Evolutionary conservation across 306 rosid species (phyloP).

Genomic region (Trifolium pratense): DNA sequence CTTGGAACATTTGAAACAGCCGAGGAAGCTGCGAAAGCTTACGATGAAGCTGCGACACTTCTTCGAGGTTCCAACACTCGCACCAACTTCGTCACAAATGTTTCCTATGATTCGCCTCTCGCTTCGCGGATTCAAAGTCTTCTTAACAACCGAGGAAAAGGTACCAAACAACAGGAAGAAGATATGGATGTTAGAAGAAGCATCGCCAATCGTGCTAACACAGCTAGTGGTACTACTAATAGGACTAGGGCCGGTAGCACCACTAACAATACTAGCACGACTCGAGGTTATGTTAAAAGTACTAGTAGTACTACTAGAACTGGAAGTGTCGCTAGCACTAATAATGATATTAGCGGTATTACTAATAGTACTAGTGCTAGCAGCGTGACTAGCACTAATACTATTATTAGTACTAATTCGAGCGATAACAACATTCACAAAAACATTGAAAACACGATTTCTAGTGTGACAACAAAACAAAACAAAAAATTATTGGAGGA

Average conservation of each 20-base stretch:
- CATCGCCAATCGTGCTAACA: not conserved
- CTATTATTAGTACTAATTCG: not conserved
- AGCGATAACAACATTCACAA: not conserved
- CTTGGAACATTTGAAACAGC: constrained; percentile 91
- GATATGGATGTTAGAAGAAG: not conserved
- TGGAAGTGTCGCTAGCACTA: not conserved
- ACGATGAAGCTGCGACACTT: constrained; percentile 91
- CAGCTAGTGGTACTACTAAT: not conserved
- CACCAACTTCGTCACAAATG: constrained; percentile 77
- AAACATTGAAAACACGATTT: constrained; percentile 24
- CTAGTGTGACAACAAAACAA: constrained; percentile 23
- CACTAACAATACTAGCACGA: not conserved
- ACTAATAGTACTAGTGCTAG: constrained; percentile 12
- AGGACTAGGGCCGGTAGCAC: too few relatives aligned
- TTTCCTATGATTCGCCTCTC: constrained; percentile 73
- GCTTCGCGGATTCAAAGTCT: constrained; percentile 71
- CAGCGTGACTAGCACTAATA: not conserved
- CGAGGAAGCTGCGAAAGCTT: constrained; percentile 88
- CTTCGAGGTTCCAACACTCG: constrained; percentile 85
- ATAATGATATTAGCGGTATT: not conserved
- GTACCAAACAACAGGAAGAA: constrained; percentile 22
- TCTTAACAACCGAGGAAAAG: constrained; percentile 53
- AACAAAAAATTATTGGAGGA: constrained; percentile 48
- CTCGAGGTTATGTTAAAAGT: not conserved
- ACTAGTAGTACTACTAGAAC: constrained; percentile 25